These are phyloP conservation scores for Butyriboletus appendiculatus DNA, from an alignment of 1,284 basidiomycete genomes.

Conservation along the genomic window DNA sequence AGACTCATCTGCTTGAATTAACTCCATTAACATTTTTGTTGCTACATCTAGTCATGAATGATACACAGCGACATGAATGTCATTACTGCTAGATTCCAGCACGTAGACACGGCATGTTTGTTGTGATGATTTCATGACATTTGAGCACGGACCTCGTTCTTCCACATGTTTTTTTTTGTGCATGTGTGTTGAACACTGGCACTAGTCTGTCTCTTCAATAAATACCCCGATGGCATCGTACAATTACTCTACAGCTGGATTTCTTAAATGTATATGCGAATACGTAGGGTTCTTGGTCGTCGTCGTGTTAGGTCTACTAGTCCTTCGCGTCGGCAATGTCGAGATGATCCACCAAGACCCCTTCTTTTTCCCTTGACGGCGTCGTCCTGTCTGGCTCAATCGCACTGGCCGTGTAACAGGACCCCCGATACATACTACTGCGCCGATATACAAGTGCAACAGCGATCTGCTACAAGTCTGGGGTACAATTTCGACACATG, in stretches of 20 bases:
- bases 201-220: slow-evolving; percentile 22
- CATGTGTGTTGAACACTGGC: slow-evolving; percentile 29
- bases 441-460: too few species aligned
- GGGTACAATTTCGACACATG: too few species aligned
- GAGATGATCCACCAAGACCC: too few species aligned
- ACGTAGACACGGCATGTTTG: not conserved
- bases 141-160: slow-evolving; percentile 14
- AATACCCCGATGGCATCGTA: slow-evolving; percentile 22
- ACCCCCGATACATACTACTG: too few species aligned
- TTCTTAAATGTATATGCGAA: slow-evolving; percentile 4
- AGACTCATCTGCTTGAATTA: slow-evolving; percentile 14
- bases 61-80: not conserved
- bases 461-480: too few species aligned
- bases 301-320: too few species aligned
- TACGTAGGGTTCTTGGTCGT: not conserved
- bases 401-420: too few species aligned
- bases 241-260: slow-evolving; percentile 16
- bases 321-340: too few species aligned
- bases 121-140: slow-evolving; percentile 6
- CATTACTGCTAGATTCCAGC: not conserved
- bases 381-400: too few species aligned
- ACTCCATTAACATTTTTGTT: not conserved
- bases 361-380: too few species aligned
- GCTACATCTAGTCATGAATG: slow-evolving; percentile 9
- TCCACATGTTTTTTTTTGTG: slow-evolving; percentile 2